A percentile compares a stretch with the other conserved stretches of the same genome.
Evolutionary conservation across 208 protist species (phyloP).

Genomic region (Balamuthia mandrillaris): DNA sequence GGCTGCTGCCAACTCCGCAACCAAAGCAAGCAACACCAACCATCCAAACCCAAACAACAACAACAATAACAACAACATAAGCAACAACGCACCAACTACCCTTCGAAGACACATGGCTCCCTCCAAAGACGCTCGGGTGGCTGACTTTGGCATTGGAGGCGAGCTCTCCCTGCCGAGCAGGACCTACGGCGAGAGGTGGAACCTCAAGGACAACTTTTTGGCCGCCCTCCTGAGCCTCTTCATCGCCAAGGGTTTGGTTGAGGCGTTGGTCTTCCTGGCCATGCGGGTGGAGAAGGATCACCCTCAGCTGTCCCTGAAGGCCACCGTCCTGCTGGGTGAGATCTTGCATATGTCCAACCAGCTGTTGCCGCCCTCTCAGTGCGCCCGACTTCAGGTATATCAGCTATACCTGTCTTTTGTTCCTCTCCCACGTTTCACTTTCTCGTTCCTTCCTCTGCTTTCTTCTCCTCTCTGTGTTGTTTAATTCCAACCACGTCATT

Average conservation of each 20-base stretch:
- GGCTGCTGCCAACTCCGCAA: too few species aligned
- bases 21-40: neutral
- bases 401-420: neutral
- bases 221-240: conserved; percentile 46
- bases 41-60: neutral
- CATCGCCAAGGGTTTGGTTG: conserved; percentile 52
- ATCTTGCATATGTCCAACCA: conserved; percentile 43
- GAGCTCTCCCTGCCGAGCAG: conserved; percentile 13
- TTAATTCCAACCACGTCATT: too few species aligned
- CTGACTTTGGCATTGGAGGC: neutral
- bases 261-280: conserved; percentile 51
- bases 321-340: conserved; percentile 47
- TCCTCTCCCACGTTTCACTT: too few species aligned
- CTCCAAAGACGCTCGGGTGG: neutral
- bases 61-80: too few species aligned
- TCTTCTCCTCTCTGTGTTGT: too few species aligned
- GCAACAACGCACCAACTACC: neutral
- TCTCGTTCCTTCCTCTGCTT: too few species aligned
- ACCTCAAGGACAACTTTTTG: conserved; percentile 48
- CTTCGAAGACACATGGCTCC: neutral
- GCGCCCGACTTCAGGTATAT: conserved; percentile 6
- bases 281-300: neutral
- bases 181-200: conserved; percentile 10
- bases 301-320: conserved; percentile 12
- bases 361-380: conserved; percentile 42